Evolutionary conservation across 805 yeast species (phyloP), one percentile per base, ranked within the genome.

Genomic region (Hanseniaspora pseudoguilliermondii): DNA sequence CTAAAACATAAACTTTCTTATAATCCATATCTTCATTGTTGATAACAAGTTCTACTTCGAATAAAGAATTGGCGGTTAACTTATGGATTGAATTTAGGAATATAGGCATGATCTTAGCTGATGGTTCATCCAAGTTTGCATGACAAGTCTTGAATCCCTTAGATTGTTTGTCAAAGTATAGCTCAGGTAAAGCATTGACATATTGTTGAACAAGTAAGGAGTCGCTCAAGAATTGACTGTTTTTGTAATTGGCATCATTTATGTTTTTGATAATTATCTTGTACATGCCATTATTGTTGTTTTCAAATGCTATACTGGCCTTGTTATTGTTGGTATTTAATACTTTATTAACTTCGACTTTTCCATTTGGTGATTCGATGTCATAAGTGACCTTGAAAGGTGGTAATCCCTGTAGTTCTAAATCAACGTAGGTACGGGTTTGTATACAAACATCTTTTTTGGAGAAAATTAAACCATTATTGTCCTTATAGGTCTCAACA

Each of bases 321-420:
- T 70, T 73, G 62, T 73, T 76, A 23, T 80, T 77, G 1, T 80
- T 75, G 7, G 81, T 77, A 51, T 79, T 80, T 27, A 78, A 62
- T 8, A 66, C 62, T 51, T 71, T 73, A 60, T 59, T 64, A n/a
- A 9, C 44, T 25, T 62, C 59, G 58, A 59, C 65, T 53, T 65
- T 67, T 0, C 87, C 87, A 62, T 69, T 72, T 7, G 93, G 90
- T 41, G 74, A 69, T 29, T 69, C 69, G 16, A 84, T 68, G n/a
- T 79, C 77, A 65, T 88, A 87, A 41, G 78, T 80, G 27, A 89
- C 70, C n/a, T 77, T 68, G 60, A 87, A 87, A 25, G 91, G 90
- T 1, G 82, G 73, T 6, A 77, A 67, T 1, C 88, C 91, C 41
- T 69, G 69, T 38, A 84, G 66, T 2, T 73, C 65, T 36, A 85